Evolutionary conservation across 2,329 filamentous ascomycete genomes (phyloP), one percentile per base, ranked within the genome.

Genomic region (Herpotrichia juniperi): DNA sequence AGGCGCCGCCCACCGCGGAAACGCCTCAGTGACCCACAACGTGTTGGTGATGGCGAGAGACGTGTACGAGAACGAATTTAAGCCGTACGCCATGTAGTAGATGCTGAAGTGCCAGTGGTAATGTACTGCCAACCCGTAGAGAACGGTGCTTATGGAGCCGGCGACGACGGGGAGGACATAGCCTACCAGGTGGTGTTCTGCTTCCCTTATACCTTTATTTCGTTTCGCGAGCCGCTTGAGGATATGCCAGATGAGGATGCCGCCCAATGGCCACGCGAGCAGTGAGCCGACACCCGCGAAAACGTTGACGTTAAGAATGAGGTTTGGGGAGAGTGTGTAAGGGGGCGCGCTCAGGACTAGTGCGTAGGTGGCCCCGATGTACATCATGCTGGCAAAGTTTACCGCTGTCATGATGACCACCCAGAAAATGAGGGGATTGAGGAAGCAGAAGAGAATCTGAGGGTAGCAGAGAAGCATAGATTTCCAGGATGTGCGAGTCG

Each of bases 361-460:
- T 1, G 55, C 42, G 44, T 63, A 68, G 4, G 66, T 68, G 1
- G 62, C 35, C 16, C 66, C 64, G 22, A 71, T 70, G 47, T 60
- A 70, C 19, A 68, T 60, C 62, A 69, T 67, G 14, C 64, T 62
- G 5, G 66, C 62, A 22, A 62, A 64, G 28, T 66, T 70, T 49
- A 67, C 54, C 0, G 62, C 43, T 1, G 62, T 57, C 3, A 60
- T 58, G 24, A 71, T 53, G 22, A 66, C 56, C 1, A 69, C 62
- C 67, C 68, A 71, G 45, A 69, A 67, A n/a, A 71, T 61, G 21
- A 71, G 57, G 1, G 68, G 67, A 21, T 70, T 71, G 25, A 56
- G 21, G 4, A 50, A 39, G 26, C 68, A 71, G 49, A 67, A 68
- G 4, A 54, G 51, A 40, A 71, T 67, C 26, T 71, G 67, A 14